Evolutionary conservation across 306 rosid genomes (phyloP).

Genomic region (Sindora glabra): DNA sequence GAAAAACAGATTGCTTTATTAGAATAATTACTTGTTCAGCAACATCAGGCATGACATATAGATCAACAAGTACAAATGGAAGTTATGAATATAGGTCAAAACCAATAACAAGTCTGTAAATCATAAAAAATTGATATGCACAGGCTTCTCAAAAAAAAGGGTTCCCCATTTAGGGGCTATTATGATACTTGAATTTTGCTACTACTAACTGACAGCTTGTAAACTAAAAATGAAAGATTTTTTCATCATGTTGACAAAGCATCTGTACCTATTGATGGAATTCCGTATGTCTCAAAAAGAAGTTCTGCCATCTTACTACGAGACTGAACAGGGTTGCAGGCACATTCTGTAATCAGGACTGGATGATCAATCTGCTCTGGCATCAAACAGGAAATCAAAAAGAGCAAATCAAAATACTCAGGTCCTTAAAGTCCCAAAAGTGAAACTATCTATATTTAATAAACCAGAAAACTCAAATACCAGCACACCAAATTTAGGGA

Average conservation of each 20-base stretch:
- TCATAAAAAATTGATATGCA: background rate
- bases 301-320: conserved; percentile 98
- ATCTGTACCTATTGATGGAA: conserved; percentile 73
- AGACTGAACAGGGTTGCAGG: conserved; percentile 89
- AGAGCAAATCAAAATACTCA: conserved; percentile 16
- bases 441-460: background rate
- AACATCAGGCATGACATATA: conserved; percentile 4
- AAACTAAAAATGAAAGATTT: background rate
- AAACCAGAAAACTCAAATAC: conserved; percentile 7
- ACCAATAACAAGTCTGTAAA: conserved; percentile 13
- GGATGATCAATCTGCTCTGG: conserved; percentile 96
- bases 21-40: background rate
- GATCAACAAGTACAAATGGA: background rate
- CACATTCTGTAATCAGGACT: conserved; percentile 86
- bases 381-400: conserved; percentile 42
- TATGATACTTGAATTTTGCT: background rate
- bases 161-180: background rate
- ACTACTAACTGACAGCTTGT: background rate
- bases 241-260: background rate
- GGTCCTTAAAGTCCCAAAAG: background rate
- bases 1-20: conserved; percentile 13
- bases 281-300: conserved; percentile 94
- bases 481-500: background rate
- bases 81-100: background rate
- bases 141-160: background rate